Evolutionary conservation across 2,329 filamentous ascomycete genomes (phyloP), one percentile per base, ranked within the genome.

Genomic region (Davidsoniella eucalypti): DNA sequence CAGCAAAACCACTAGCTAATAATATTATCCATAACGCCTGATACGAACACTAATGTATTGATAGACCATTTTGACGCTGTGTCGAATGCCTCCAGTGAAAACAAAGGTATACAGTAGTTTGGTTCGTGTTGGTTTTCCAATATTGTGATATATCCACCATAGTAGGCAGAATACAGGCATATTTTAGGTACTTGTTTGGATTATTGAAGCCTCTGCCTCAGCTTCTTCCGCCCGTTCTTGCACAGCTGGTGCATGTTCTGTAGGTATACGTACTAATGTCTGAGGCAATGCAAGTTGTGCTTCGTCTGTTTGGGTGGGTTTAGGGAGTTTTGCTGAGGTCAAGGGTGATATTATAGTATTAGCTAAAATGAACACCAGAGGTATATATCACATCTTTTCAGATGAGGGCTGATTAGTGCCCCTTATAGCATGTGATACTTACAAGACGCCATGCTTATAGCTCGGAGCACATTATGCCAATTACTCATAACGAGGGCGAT

Each of bases 391-490:
- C 5, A 10, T 39, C 37, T 26, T 18, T 45, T 26, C 10, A 45
- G 8, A 12, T 16, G 26, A 12, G 26, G 26, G 4, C 21, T 6
- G 10, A 2, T 29, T n/a, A 17, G 26, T 25, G 10, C 4, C 14
- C n/a, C 21, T 36, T 16, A 29, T 12, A 26, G 12, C 26, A 36
- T 14, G 9, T 8, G 12, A 41, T 17, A 45, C 78, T 60, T 71
- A 88, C 84, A 74, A 54, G 83, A 88, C 54, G 86, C 86, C 83
- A 92, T 88, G 60, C 83, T 83, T 60, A 93, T 88, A 40, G 84
- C 84, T 56, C 82, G 73, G 54, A 93, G 71, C 56, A 93, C 85
- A 58, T 86, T 88, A 63, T 88, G 82, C 86, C 86, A 93, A 63
- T 92, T 93, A 49, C 81, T 76, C 61, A 93, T 70, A 18, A 93